Percentiles rank a stretch among this genome's conserved stretches.
These are phyloP conservation scores for Cyclotella choctawhatcheeana DNA, from an alignment of 108 stramenopile genomes.

Conservation along the genomic window DNA sequence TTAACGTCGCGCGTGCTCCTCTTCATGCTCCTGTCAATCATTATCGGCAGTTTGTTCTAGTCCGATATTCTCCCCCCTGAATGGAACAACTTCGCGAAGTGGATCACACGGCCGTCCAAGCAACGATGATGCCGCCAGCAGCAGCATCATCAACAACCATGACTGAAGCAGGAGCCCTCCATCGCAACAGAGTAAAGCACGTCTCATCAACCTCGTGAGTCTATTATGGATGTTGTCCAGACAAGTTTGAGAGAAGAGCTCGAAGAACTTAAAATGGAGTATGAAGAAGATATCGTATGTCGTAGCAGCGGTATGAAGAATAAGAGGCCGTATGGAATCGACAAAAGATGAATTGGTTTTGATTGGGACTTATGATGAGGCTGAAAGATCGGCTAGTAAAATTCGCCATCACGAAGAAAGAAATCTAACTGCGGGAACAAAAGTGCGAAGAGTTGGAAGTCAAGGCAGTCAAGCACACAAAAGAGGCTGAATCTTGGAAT, in stretches of 20 bases:
- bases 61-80: no score
- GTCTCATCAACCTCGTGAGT: no score
- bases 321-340: conserved; percentile 52
- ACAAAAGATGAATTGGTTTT: conserved; percentile 70
- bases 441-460: conserved; percentile 64
- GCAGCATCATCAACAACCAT: no score
- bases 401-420: conserved; percentile 78
- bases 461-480: conserved; percentile 32
- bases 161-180: no score
- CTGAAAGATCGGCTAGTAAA: conserved; percentile 76
- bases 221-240: no score
- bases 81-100: no score
- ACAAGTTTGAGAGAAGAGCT: conserved; percentile 79
- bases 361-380: conserved; percentile 77
- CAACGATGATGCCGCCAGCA: no score
- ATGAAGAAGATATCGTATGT: conserved; percentile 43
- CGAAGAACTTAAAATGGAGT: conserved; percentile 28
- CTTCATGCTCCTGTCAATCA: no score
- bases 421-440: conserved; percentile 74
- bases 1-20: no score
- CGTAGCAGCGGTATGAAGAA: conserved; percentile 41
- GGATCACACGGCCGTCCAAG: no score
- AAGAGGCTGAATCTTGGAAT: conserved; percentile 47
- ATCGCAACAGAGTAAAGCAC: no score
- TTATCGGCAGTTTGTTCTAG: no score